These are phyloP conservation scores for Thalassiosira pacifica DNA, from an alignment of 352 stramenopile genomes.

Conservation along the genomic window DNA sequence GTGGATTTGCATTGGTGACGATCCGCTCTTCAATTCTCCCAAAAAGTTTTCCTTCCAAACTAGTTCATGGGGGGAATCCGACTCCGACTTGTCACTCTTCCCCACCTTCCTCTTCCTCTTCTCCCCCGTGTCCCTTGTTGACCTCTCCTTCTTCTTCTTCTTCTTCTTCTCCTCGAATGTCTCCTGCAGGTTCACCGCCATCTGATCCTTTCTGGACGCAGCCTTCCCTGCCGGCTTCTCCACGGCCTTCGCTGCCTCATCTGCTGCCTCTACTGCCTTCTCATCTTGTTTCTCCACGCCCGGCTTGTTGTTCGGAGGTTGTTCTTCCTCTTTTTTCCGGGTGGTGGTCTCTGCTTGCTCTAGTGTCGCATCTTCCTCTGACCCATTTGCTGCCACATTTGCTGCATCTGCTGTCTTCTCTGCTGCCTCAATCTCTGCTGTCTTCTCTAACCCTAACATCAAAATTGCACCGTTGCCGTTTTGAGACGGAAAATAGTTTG, in stretches of 20 bases:
- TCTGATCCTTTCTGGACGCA: conserved; percentile 7
- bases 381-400: neutral
- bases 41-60: neutral
- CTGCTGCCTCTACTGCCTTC: neutral
- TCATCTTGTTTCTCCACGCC: neutral
- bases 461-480: too few relatives aligned
- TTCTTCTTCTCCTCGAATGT: conserved; percentile 5
- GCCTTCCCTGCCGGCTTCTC: conserved; percentile 2
- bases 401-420: neutral
- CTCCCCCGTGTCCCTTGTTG: neutral
- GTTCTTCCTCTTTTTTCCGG: neutral
- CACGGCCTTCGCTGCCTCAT: neutral
- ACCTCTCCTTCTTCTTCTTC: neutral
- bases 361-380: neutral
- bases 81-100: neutral
- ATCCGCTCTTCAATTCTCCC: neutral
- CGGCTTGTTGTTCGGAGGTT: neutral
- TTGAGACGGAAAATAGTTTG: too few relatives aligned
- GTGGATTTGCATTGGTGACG: neutral
- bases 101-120: neutral
- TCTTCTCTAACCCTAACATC: neutral
- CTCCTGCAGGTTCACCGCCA: conserved; percentile 6
- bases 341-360: neutral
- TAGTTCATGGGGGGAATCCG: neutral
- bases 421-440: neutral